Evolutionary conservation across 2,329 filamentous ascomycete genomes (phyloP), one percentile per base, ranked within the genome.

Genomic region (Dothidotthia symphoricarpi): DNA sequence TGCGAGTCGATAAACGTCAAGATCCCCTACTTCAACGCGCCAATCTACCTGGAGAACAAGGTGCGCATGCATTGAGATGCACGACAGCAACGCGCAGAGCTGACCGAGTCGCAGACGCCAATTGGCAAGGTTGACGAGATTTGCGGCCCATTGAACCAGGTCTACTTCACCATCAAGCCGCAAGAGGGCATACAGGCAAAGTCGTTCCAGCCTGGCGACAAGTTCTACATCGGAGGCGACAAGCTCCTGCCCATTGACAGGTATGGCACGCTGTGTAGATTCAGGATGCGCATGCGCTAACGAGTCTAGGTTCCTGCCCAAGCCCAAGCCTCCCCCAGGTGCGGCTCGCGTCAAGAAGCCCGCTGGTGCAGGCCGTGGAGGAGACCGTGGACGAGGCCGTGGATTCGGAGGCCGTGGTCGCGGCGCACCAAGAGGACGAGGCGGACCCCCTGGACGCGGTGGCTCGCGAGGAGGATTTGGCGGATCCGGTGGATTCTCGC

Each of bases 11-110:
- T 86, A 71, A 97, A 96, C 77, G 76, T 85, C 59, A 97, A 97
- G 75, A 85, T 98, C 51, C 93, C 93, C 47, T 95, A 95, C 76
- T 98, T 98, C 84, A 97, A 96, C 76, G 93, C 93, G 46, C 89
- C 89, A 55, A 95, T 98, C 70, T 98, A 93, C 75, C 85, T 97
- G 61, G 91, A 97, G 79, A 98, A 97, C 78, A 98, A 97, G 79
- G 86, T 85, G 64, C 30, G 33, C 19, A 22, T 25, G 28, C 8
- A 6, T n/a, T 22, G 31, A 9, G 3, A 8, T 3, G 14, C 15
- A 10, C 5, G 3, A 3, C 15, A n/a, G 29, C 7, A 19, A 37
- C 3, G 13, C 16, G 14, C 26, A 37, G n/a, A 31, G 37, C 57
- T 66, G 45, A 67, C 19, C 50, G 12, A 22, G 28, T 24, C 25